These are phyloP conservation scores for Candida chilensis DNA, from an alignment of 805 yeast genomes.

Conservation along the genomic window DNA sequence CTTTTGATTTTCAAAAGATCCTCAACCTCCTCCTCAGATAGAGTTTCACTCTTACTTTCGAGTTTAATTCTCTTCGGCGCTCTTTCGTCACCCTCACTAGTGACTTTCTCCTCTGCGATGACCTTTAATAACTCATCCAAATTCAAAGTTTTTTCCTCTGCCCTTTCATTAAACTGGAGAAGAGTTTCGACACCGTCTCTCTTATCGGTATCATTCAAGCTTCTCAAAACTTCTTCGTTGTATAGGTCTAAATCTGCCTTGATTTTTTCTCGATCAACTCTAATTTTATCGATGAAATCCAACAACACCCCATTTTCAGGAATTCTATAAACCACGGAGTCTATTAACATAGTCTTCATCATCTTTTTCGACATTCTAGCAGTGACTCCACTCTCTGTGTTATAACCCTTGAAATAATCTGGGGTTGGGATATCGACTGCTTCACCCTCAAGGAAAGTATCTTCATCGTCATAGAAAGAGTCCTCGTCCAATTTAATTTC, in stretches of 20 bases:
- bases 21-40: slow-evolving; percentile 28
- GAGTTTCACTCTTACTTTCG: slow-evolving; percentile 2
- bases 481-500: slow-evolving; percentile 36
- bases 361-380: slow-evolving; percentile 15
- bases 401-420: slow-evolving; percentile 19
- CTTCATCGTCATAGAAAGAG: slow-evolving; percentile 28
- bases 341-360: slow-evolving; percentile 10
- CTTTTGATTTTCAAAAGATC: slow-evolving; percentile 48
- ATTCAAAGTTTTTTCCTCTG: slow-evolving; percentile 24
- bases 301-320: slow-evolving; percentile 62
- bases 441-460: slow-evolving; percentile 10
- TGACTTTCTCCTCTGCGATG: slow-evolving; percentile 15
- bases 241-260: slow-evolving; percentile 8
- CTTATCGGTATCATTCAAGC: slow-evolving; percentile 10
- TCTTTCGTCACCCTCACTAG: slow-evolving; percentile 6
- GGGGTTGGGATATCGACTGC: slow-evolving; percentile 19
- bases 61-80: slow-evolving; percentile 2
- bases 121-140: slow-evolving; percentile 38
- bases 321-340: slow-evolving; percentile 47
- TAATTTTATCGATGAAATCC: slow-evolving; percentile 50
- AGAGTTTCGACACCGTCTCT: slow-evolving; percentile 19
- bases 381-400: slow-evolving; percentile 21
- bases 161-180: slow-evolving; percentile 17
- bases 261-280: slow-evolving; percentile 13
- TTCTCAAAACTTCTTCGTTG: slow-evolving; percentile 8